A percentile compares a stretch with the other conserved stretches of the same genome.
These are phyloP conservation scores for Nicotiana sylvestris DNA, from an alignment of 257 asterid species.

Conservation along the genomic window DNA sequence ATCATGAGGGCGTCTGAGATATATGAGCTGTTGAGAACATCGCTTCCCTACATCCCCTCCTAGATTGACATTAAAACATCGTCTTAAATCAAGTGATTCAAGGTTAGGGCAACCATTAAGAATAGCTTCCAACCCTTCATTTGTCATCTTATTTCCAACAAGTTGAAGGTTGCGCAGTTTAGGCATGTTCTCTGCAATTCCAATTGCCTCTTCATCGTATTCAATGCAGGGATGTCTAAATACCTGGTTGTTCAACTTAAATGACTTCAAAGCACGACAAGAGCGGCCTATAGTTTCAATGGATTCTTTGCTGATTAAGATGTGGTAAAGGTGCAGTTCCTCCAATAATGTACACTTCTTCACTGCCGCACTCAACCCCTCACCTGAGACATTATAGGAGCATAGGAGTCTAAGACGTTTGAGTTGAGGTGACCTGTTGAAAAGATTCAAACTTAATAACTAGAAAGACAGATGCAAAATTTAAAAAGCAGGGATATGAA, in stretches of 20 bases:
- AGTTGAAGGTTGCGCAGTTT: constrained; percentile 34
- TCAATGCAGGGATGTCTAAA: not conserved
- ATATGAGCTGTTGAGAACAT: constrained; percentile 32
- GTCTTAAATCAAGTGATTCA: constrained; percentile 47
- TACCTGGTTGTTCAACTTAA: constrained; percentile 16
- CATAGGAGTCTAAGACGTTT: constrained; percentile 28
- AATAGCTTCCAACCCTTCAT: constrained; percentile 34
- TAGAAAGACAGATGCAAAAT: not conserved
- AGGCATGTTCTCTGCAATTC: constrained; percentile 44
- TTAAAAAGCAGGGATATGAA: not conserved
- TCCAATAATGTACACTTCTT: constrained; percentile 34
- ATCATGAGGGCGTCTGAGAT: constrained; percentile 26
- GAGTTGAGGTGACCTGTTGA: constrained; percentile 37
- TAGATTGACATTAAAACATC: constrained; percentile 29
- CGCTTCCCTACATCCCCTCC: constrained; percentile 31
- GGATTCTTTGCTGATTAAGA: not conserved
- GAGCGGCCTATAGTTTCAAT: constrained; percentile 33
- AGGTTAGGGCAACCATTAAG: constrained; percentile 46
- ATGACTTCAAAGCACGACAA: constrained; percentile 37
- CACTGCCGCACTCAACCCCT: constrained; percentile 26
- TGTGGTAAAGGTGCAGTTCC: constrained; percentile 38
- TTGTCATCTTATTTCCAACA: constrained; percentile 24
- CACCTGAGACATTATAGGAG: constrained; percentile 13
- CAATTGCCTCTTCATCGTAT: constrained; percentile 27
- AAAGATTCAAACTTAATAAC: not conserved